These are phyloP conservation scores for Globisporangium camurandrum DNA, from an alignment of 352 stramenopile species.

Conservation along the genomic window DNA sequence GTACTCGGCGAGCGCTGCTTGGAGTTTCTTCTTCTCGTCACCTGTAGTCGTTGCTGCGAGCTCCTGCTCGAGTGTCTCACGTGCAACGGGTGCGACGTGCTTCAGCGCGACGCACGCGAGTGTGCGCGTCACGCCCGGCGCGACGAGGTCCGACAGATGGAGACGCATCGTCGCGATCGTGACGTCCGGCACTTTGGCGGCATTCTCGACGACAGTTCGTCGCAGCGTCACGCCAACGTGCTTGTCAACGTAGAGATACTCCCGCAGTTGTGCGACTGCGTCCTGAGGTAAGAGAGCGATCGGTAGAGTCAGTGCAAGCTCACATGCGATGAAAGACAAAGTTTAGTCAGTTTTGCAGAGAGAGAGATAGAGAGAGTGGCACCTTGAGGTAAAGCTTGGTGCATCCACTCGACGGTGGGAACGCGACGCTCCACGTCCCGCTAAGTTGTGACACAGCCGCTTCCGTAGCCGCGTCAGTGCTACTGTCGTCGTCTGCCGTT, in stretches of 20 bases:
- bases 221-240: conserved; percentile 21
- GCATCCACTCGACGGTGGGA: conserved; percentile 16
- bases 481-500: background rate
- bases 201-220: conserved; percentile 22
- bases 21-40: conserved; percentile 75
- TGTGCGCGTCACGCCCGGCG: conserved; percentile 21
- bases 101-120: conserved; percentile 9
- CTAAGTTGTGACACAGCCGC: conserved; percentile 8
- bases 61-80: conserved; percentile 51
- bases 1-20: conserved; percentile 55
- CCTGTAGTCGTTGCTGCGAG: conserved; percentile 32
- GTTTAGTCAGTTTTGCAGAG: background rate
- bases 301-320: background rate
- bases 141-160: conserved; percentile 26
- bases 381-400: conserved; percentile 45
- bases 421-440: conserved; percentile 41
- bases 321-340: background rate
- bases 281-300: conserved; percentile 15
- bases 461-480: background rate
- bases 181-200: conserved; percentile 20
- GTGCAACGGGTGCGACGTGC: conserved; percentile 23
- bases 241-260: conserved; percentile 49
- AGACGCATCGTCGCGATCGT: conserved; percentile 27
- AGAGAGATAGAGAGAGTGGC: background rate
- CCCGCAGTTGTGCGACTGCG: conserved; percentile 23